Conservation (phyloP, 805 yeast species). For the Candida xyloterini region DNA sequence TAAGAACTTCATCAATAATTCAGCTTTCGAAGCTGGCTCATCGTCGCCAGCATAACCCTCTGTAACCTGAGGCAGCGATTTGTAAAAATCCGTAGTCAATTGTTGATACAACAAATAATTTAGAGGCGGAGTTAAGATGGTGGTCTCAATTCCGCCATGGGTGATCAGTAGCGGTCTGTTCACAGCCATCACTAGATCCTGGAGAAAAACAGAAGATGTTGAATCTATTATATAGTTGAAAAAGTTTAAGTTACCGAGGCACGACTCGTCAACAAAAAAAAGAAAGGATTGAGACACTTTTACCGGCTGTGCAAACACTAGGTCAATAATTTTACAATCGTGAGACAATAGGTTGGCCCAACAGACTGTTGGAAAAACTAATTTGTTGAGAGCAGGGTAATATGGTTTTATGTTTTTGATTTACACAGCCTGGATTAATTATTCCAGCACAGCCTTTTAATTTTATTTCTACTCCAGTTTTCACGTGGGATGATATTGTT, state of each 20-base stretch:
- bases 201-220: constrained; percentile 2
- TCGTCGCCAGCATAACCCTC: constrained; percentile 83
- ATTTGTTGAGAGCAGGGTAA: constrained; percentile 15
- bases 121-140: constrained; percentile 80
- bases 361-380: constrained; percentile 10
- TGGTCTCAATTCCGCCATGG: constrained; percentile 87
- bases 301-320: constrained; percentile 4
- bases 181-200: constrained; percentile 23
- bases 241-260: constrained; percentile 5
- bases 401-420: no score
- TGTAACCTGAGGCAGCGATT: constrained; percentile 72
- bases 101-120: constrained; percentile 79
- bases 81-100: constrained; percentile 79
- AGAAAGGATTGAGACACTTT: constrained; percentile 6
- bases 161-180: constrained; percentile 76
- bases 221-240: constrained; percentile 1
- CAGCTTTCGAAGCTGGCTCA: constrained; percentile 85
- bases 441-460: background rate
- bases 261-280: constrained; percentile 15
- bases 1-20: constrained; percentile 77
- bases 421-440: background rate
- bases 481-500: background rate
- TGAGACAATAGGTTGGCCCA: constrained; percentile 9
- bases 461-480: no score
- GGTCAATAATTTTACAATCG: constrained; percentile 5